Conservation (phyloP, 129 eudicot species). For the Apium graveolens region DNA sequence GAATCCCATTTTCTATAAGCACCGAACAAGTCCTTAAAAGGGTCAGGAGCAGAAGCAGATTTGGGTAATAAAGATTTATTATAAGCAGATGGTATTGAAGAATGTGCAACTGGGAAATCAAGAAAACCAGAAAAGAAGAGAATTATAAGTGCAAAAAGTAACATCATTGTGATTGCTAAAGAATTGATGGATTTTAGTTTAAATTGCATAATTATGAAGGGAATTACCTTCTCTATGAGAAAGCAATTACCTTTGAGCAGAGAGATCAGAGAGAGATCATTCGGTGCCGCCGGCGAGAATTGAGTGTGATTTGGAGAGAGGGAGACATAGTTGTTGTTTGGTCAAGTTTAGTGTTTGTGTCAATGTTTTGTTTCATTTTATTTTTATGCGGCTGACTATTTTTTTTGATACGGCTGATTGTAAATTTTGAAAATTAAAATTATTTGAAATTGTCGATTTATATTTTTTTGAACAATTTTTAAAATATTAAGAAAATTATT, state of each 20-base stretch:
- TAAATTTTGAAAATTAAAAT: too few relatives aligned
- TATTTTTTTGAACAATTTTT: too few relatives aligned
- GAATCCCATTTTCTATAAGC: slow-evolving; percentile 77
- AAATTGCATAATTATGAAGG: slow-evolving; percentile 19
- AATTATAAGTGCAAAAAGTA: slow-evolving; percentile 37
- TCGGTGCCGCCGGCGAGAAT: background rate
- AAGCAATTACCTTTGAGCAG: background rate
- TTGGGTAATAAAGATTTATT: slow-evolving; percentile 10
- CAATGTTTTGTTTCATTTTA: too few relatives aligned
- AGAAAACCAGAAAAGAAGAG: slow-evolving; percentile 53
- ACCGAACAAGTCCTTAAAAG: slow-evolving; percentile 51
- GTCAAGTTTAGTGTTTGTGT: too few relatives aligned
- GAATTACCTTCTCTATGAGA: background rate
- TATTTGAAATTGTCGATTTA: too few relatives aligned
- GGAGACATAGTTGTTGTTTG: background rate
- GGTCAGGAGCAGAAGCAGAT: slow-evolving; percentile 31
- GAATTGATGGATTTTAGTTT: slow-evolving; percentile 54
- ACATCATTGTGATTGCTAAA: slow-evolving; percentile 42
- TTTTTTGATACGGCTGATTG: too few relatives aligned
- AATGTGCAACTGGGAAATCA: slow-evolving; percentile 50
- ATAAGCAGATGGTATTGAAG: slow-evolving; percentile 23
- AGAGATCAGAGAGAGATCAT: background rate
- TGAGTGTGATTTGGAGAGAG: background rate
- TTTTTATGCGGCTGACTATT: too few relatives aligned
- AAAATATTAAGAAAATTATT: too few relatives aligned